Percentiles rank a stretch among this genome's conserved stretches.
These are phyloP conservation scores for Coemansia linderi DNA, from an alignment of 371 early-diverging fungal species.

Conservation along the genomic window DNA sequence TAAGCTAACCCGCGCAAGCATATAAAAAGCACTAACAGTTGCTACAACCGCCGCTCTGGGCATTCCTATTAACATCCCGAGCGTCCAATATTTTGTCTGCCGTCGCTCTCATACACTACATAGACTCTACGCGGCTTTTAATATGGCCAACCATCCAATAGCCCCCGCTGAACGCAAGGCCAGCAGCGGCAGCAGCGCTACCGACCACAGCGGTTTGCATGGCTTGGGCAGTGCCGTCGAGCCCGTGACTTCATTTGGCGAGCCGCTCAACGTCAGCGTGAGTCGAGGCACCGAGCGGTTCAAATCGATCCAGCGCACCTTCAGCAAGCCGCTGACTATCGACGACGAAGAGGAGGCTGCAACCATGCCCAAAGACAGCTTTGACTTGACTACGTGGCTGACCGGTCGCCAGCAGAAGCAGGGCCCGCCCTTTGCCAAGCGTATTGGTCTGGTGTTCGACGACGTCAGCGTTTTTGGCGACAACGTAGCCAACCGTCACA, in stretches of 20 bases:
- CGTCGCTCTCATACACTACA: background rate
- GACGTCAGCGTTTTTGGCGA: constrained; percentile 42
- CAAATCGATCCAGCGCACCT: constrained; percentile 41
- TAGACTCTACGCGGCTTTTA: background rate
- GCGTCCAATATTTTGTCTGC: too few species aligned
- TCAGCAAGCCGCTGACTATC: constrained; percentile 27
- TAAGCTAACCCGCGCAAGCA: too few species aligned
- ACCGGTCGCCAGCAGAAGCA: constrained; percentile 33
- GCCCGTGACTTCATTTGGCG: constrained; percentile 44
- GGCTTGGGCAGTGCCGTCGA: constrained; percentile 11
- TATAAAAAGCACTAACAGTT: too few species aligned
- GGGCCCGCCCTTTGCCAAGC: constrained; percentile 44
- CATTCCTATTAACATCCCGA: too few species aligned
- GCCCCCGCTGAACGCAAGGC: background rate
- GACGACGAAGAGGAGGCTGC: constrained; percentile 22
- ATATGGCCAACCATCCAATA: background rate
- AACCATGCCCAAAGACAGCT: constrained; percentile 1
- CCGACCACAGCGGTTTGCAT: background rate
- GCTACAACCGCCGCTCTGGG: too few species aligned
- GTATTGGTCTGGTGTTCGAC: constrained; percentile 44
- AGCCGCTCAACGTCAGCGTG: constrained; percentile 48
- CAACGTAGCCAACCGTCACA: constrained; percentile 35
- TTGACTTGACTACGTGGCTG: constrained; percentile 45
- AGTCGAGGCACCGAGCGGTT: constrained; percentile 38
- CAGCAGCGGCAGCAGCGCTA: constrained; percentile 1